Percentiles rank a stretch among this genome's conserved stretches.
phyloP scores from a whole-genome alignment of 306 rosid genomes.

The Chamaecrista fasciculata region DNA sequence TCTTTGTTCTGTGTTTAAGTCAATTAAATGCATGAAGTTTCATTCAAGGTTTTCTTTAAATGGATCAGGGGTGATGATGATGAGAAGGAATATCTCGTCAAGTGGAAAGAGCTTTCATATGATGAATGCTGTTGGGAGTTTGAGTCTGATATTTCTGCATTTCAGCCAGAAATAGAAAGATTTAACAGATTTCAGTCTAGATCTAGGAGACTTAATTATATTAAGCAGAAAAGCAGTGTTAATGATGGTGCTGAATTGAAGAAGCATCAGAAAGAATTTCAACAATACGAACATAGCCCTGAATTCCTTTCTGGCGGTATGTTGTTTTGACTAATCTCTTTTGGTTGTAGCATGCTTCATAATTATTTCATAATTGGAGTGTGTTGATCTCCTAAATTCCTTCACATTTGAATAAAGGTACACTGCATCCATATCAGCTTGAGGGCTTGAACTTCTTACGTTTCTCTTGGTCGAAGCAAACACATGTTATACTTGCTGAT shows the following conservation, averaged over 20 bases:
- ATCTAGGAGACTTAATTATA: constrained; percentile 36
- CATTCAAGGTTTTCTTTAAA: constrained; percentile 27
- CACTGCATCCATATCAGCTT: constrained; percentile 73
- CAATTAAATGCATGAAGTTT: not conserved
- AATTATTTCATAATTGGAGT: constrained; percentile 8
- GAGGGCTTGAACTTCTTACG: constrained; percentile 77
- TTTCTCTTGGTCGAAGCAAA: constrained; percentile 75
- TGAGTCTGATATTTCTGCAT: constrained; percentile 63
- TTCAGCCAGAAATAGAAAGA: constrained; percentile 63
- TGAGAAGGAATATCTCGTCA: constrained; percentile 62
- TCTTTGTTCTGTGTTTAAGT: not conserved
- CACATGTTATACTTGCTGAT: constrained; percentile 76
- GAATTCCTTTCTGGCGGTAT: constrained; percentile 66
- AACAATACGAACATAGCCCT: constrained; percentile 61
- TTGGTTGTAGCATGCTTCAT: not conserved
- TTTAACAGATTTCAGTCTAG: constrained; percentile 61
- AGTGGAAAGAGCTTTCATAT: constrained; percentile 68
- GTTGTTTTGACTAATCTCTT: constrained; percentile 1
- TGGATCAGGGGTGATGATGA: constrained; percentile 53
- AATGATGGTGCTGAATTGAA: constrained; percentile 44
- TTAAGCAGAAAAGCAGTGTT: constrained; percentile 44
- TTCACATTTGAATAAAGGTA: constrained; percentile 45
- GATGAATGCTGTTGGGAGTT: constrained; percentile 74
- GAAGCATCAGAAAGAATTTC: constrained; percentile 64
- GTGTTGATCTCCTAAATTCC: constrained; percentile 6